phyloP scores from a whole-genome alignment of 805 yeast genomes.

The Blastobotrys americana region DNA sequence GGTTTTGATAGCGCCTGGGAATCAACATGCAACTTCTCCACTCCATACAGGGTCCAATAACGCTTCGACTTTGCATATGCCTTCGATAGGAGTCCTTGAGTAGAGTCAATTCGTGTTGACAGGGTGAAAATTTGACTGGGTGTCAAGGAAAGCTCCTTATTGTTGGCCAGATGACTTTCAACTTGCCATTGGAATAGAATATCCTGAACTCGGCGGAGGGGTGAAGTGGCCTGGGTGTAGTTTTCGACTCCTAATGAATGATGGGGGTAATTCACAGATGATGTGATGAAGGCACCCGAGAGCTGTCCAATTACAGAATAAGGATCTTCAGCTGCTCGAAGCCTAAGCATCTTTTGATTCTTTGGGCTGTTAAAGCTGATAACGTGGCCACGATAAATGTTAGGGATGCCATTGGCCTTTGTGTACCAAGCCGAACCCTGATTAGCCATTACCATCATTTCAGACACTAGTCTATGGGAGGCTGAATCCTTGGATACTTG shows the following conservation, averaged over 20 bases:
- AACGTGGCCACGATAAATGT: conserved; percentile 23
- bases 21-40: conserved; percentile 11
- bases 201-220: conserved; percentile 78
- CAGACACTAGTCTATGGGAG: conserved; percentile 64
- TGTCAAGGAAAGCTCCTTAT: conserved; percentile 8
- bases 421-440: conserved; percentile 30
- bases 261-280: conserved; percentile 42
- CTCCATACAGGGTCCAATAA: conserved; percentile 15
- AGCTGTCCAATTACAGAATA: background rate
- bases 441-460: conserved; percentile 78
- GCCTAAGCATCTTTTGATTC: background rate
- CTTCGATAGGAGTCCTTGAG: conserved; percentile 13
- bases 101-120: conserved; percentile 8
- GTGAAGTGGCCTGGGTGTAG: conserved; percentile 80
- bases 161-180: conserved; percentile 36
- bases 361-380: conserved; percentile 17
- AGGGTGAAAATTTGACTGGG: conserved; percentile 8
- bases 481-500: conserved; percentile 40
- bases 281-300: conserved; percentile 19
- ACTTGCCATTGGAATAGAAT: conserved; percentile 74
- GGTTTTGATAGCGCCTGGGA: too few relatives aligned
- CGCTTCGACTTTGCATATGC: conserved; percentile 9
- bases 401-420: conserved; percentile 20
- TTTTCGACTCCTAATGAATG: conserved; percentile 52
- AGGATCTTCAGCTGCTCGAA: background rate